These are phyloP conservation scores for Cotoneaster glaucophyllus DNA, from an alignment of 306 rosid genomes.

Conservation along the genomic window DNA sequence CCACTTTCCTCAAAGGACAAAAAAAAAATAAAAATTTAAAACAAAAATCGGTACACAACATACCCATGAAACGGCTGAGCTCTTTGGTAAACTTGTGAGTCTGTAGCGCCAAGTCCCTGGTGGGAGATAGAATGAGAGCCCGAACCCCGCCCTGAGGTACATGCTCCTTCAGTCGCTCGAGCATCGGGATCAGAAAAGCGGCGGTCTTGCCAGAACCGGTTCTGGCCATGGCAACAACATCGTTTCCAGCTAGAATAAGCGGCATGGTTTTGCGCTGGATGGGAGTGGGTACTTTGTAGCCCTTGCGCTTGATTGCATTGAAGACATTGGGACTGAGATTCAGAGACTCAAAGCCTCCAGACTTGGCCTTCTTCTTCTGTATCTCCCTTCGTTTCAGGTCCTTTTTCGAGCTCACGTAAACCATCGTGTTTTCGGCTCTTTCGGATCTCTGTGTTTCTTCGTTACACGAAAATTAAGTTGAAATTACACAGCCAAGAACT, in stretches of 20 bases:
- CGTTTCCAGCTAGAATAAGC: constrained; percentile 68
- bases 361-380: constrained; percentile 57
- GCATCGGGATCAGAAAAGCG: constrained; percentile 84
- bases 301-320: constrained; percentile 73
- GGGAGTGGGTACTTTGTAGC: constrained; percentile 85
- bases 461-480: not conserved
- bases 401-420: constrained; percentile 41
- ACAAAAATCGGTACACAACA: not conserved
- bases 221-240: constrained; percentile 97
- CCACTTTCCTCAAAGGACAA: not conserved
- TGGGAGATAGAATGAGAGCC: constrained; percentile 80
- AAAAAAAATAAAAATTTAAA: not conserved
- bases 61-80: constrained; percentile 71
- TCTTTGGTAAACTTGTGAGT: constrained; percentile 79
- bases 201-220: constrained; percentile 98
- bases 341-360: constrained; percentile 82
- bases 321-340: constrained; percentile 53
- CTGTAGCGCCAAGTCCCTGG: constrained; percentile 83
- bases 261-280: constrained; percentile 97
- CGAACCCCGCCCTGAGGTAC: constrained; percentile 73
- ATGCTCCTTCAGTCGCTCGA: constrained; percentile 71
- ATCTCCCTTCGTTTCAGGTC: constrained; percentile 41
- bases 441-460: not conserved
- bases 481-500: not conserved
- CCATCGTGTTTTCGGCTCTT: not conserved